Evolutionary conservation across 2,329 filamentous ascomycete genomes (phyloP), one percentile per base, ranked within the genome.

Genomic region (Stenocarpella maydis): DNA sequence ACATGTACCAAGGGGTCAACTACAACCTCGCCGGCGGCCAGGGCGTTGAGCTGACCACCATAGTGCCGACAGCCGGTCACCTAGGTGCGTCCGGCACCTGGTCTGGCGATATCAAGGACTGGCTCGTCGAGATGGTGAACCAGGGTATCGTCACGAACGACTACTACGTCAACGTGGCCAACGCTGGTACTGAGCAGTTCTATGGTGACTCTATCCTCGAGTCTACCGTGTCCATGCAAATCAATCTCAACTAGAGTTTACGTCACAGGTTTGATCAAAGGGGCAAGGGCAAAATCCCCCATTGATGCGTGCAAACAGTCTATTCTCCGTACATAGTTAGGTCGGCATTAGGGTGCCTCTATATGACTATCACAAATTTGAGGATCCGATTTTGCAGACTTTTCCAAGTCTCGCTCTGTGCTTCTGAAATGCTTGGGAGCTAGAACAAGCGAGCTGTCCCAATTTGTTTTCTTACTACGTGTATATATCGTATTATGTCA

Each of bases 1-100:
- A 68, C 43, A 68, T 68, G 66, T 68, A 63, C 26, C 66, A 68
- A 55, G 66, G 66, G 2, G 39, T 68, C 66, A 68, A 68, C 55
- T 68, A 68, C 66, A 63, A 68, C 37, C 54, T 68, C 19, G 66
- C 54, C 15, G 45, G 41, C 9, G 66, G 66, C 19, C n/a, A 26
- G 24, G 66, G 66, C 19, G 66, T 68, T 14, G 31, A 68, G 37
- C 17, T 68, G 54, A 68, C 66, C 17, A 68, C 66, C 19, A 68
- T 68, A 2, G 2, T 63, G 19, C 66, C 66, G 4, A 39, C 45
- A 21, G 12, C 21, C 24, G 58, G 58, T n/a, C 41, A 68, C 19
- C 41, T 63, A 3, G 66, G 66, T 21, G 55, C 66, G 6, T 52
- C 66, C 21, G 66, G 66, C 45, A 47, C 54, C 2, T 68, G 66